Base-by-base conservation (phyloP, 257 asterid genomes). In the Datura wrightii region DNA sequence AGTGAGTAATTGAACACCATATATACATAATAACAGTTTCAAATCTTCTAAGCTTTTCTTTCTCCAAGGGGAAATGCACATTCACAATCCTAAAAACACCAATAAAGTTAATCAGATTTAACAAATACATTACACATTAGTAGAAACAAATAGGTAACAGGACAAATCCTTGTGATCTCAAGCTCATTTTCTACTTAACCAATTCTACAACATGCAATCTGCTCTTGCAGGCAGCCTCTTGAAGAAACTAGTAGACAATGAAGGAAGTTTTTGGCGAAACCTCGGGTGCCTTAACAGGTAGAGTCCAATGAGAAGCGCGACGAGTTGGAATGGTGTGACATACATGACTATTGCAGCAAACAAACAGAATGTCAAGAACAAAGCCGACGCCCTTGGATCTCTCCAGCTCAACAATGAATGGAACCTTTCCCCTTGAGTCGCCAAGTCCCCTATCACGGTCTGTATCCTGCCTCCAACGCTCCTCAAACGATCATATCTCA, bases 391-490 rank as follows among this genome's bases (percentile, higher is more conserved):
- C 76, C 97, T 88, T 5, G 98, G 92, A 65, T 94, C 98, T 70
- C 98, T 87, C 98, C 98, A 94, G 76, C 91, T 91, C 84, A 93
- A 11, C 36, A 94, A 85, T 5, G 93, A 87, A 67, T 90, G 88
- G 1, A 94, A 56, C 85, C 98, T 91, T 87, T 94, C 98, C 83
- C 94, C 97, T 83, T 94, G 98, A 89, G 92, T 91, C 0, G 98
- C 98, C 85, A 93, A 16, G 79, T 94, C 98, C 0, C 98, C 98
- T 4, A 94, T 72, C 89, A 92, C 94, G 0, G 86, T 90, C 85
- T 93, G 97, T 54, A 94, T 87, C 94, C 95, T 89, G 5, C 98
- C 98, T 55, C 97, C 97, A 0, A 94, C 87, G 6, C 95, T 92
- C 54, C 98, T 91, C 74, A 94, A 83, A 13, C 98, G 85, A 34